Conservation (phyloP, 163 green algal genomes). For the Volvox carteri region DNA sequence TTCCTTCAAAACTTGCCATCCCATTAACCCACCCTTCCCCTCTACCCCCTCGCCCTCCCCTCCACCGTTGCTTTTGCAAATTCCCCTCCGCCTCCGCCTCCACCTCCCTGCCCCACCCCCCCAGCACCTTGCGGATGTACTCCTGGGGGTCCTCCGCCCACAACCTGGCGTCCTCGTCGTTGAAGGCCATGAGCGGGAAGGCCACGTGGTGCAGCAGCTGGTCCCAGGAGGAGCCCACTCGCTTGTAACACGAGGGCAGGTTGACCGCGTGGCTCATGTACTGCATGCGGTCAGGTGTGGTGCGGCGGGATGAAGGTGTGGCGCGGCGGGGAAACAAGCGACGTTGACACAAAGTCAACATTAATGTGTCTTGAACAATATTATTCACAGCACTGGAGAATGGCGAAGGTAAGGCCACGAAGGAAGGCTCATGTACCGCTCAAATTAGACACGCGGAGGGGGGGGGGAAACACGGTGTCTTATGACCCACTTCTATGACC, state of each 20-base stretch:
- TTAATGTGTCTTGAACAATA: too few species aligned
- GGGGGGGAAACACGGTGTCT: too few species aligned
- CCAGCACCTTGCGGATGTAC: constrained; percentile 93
- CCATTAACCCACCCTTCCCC: too few species aligned
- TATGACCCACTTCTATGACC: too few species aligned
- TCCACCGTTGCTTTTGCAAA: too few species aligned
- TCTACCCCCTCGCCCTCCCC: background rate
- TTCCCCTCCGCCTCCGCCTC: background rate
- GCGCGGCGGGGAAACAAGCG: too few species aligned
- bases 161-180: constrained; percentile 91
- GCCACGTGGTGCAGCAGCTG: constrained; percentile 63
- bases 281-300: background rate
- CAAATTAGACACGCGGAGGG: too few species aligned
- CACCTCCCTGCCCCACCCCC: background rate
- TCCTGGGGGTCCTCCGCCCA: constrained; percentile 97
- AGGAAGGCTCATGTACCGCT: too few species aligned
- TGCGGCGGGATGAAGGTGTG: background rate
- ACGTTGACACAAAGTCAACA: too few species aligned
- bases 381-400: too few species aligned
- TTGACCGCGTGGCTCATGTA: constrained; percentile 51
- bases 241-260: constrained; percentile 60
- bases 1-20: too few species aligned
- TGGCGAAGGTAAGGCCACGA: too few species aligned
- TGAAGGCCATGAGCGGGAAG: constrained; percentile 95
- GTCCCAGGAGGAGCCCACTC: constrained; percentile 61